phyloP scores from a whole-genome alignment of 2,329 filamentous ascomycete genomes.

The Phoma sp. region DNA sequence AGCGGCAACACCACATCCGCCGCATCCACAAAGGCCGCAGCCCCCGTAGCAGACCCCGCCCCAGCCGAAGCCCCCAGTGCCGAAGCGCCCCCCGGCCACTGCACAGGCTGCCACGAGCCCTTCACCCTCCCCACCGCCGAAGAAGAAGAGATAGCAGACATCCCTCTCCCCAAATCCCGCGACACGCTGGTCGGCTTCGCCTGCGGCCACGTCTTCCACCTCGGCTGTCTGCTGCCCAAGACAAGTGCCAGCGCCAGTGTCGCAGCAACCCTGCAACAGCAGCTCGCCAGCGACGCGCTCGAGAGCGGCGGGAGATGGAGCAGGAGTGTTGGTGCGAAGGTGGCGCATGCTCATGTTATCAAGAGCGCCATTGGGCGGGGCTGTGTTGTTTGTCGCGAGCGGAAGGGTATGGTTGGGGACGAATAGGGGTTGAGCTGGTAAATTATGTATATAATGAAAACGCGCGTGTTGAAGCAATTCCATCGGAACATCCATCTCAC shows the following conservation, averaged over 20 bases:
- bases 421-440: background rate
- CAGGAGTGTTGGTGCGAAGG: constrained; percentile 68
- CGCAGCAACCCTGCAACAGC: constrained; percentile 53
- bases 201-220: constrained; percentile 82
- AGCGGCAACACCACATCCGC: constrained; percentile 29
- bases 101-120: constrained; percentile 40
- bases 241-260: constrained; percentile 50
- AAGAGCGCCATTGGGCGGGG: constrained; percentile 71
- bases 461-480: too few species aligned
- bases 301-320: constrained; percentile 55
- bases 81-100: constrained; percentile 43
- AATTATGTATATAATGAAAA: too few species aligned
- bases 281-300: constrained; percentile 47
- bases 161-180: constrained; percentile 35
- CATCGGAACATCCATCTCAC: too few species aligned
- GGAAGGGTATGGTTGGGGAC: constrained; percentile 23
- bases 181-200: constrained; percentile 81
- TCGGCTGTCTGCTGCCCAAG: constrained; percentile 68
- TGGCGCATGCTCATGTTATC: constrained; percentile 75
- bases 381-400: constrained; percentile 44
- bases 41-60: constrained; percentile 32
- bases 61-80: constrained; percentile 24
- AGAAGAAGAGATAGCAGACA: constrained; percentile 34
- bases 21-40: constrained; percentile 26
- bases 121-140: constrained; percentile 41